These are phyloP conservation scores for Neckera pumila DNA, from an alignment of 225 moss, liverwort and hornwort species.

Conservation along the genomic window DNA sequence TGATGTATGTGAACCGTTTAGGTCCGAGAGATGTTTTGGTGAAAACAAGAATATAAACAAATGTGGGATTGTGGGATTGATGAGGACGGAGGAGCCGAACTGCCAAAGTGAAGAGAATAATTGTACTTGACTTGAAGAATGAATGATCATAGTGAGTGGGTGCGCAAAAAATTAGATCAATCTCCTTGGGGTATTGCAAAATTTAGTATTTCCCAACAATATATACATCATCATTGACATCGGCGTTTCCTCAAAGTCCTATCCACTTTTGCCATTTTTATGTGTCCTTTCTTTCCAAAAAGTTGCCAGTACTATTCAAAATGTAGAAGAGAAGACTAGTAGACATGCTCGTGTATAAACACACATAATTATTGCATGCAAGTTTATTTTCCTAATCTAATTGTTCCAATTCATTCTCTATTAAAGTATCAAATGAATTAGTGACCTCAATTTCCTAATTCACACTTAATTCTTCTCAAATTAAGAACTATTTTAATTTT, in stretches of 20 bases:
- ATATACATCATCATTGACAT: neutral
- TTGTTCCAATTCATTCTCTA: neutral
- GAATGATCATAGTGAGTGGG: too few relatives aligned
- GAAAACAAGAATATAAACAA: neutral
- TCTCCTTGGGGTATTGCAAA: neutral
- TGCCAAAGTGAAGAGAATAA: neutral
- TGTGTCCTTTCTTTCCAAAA: neutral
- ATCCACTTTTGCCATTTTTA: neutral
- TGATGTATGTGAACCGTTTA: neutral
- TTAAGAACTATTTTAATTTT: neutral
- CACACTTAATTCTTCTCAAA: neutral
- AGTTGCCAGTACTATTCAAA: neutral
- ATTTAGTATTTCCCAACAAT: neutral
- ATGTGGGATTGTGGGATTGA: neutral
- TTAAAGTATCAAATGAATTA: too few relatives aligned
- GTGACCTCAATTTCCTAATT: neutral
- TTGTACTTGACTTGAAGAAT: neutral
- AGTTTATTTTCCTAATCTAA: neutral
- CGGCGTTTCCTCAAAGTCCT: accelerated
- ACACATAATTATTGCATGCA: neutral
- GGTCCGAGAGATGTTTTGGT: neutral
- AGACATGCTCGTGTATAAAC: accelerated
- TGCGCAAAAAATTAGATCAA: neutral
- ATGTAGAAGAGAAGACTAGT: neutral
- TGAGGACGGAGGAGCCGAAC: accelerated